These are phyloP conservation scores for Pseudogymnoascus pannorum DNA, from an alignment of 2,329 filamentous ascomycete species.

Conservation along the genomic window DNA sequence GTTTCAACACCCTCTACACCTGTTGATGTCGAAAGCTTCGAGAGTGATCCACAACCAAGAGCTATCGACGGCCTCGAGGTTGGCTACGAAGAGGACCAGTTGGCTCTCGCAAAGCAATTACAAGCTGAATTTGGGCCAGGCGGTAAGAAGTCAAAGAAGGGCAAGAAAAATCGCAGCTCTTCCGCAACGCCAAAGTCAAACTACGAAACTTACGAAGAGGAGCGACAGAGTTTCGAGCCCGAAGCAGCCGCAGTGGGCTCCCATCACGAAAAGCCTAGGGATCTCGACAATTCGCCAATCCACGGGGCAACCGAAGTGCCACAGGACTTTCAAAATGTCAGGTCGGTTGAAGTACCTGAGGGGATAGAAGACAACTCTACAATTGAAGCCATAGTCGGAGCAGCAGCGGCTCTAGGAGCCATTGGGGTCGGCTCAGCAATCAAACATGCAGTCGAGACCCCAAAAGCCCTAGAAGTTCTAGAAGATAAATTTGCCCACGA, in stretches of 20 bases:
- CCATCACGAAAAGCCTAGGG: background rate
- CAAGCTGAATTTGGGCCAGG: conserved; percentile 17
- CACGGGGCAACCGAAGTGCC: background rate
- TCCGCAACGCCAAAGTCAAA: background rate
- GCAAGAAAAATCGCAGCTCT: conserved; percentile 15
- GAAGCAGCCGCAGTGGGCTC: background rate
- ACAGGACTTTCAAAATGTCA: background rate
- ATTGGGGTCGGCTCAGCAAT: background rate
- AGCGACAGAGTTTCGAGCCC: background rate
- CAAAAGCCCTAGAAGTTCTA: background rate
- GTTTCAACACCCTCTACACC: background rate
- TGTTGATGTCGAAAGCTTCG: background rate
- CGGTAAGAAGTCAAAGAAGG: conserved; percentile 34
- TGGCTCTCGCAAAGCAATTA: background rate
- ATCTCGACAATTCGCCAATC: background rate
- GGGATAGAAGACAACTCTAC: background rate
- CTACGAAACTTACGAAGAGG: background rate
- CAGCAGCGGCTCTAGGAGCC: background rate
- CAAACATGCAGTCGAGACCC: background rate
- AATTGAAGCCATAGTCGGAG: background rate
- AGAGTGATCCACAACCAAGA: conserved; percentile 13
- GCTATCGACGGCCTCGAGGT: conserved; percentile 11
- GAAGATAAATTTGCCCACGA: background rate
- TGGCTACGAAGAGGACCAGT: conserved; percentile 11
- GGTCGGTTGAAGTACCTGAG: background rate